phyloP scores from a whole-genome alignment of 129 eudicot genomes.

The Saposhnikovia divaricata region DNA sequence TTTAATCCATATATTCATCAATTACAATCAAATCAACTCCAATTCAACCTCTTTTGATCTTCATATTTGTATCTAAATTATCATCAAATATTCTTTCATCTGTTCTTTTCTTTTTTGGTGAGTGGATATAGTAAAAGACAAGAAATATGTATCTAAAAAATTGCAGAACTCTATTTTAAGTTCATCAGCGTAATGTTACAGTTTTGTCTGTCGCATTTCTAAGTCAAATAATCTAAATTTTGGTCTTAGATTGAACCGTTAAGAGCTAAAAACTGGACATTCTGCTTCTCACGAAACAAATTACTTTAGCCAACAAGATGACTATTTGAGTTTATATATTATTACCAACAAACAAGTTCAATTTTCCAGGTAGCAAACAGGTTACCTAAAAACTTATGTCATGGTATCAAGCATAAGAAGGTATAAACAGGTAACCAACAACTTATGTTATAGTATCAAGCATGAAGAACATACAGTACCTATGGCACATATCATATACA shows the following conservation, averaged over 20 bases:
- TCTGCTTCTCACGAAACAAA: too few species aligned
- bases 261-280: too few species aligned
- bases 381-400: neutral
- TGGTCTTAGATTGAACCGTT: neutral
- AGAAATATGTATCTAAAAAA: neutral
- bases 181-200: neutral
- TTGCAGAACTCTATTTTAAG: neutral
- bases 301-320: too few species aligned
- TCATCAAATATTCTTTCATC: neutral
- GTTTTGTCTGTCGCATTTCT: neutral
- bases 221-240: neutral
- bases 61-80: neutral
- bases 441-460: neutral
- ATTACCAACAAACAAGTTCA: neutral
- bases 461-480: constrained; percentile 35
- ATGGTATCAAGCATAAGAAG: neutral
- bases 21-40: neutral
- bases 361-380: neutral
- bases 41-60: neutral
- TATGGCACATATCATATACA: constrained; percentile 97
- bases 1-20: neutral
- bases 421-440: neutral
- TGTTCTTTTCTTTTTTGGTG: neutral
- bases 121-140: neutral
- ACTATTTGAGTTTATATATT: too few species aligned